Percentiles rank a stretch among this genome's conserved stretches.
These are phyloP conservation scores for Solanum rostratum DNA, from an alignment of 257 asterid species.

Conservation along the genomic window DNA sequence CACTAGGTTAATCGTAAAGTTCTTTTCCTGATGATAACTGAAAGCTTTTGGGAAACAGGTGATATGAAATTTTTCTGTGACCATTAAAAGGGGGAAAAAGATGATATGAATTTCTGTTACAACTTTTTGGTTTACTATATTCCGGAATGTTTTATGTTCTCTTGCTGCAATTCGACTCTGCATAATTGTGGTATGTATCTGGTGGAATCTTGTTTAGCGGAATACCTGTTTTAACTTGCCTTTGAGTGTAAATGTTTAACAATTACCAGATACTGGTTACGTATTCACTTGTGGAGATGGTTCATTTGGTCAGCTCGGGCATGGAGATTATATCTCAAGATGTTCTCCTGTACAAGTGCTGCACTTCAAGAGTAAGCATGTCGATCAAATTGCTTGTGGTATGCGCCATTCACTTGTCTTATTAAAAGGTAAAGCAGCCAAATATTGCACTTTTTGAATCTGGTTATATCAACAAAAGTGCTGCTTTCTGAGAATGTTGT, in stretches of 20 bases:
- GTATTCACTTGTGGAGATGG: conserved; percentile 94
- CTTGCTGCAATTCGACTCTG: not conserved
- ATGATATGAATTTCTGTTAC: not conserved
- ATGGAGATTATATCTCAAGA: conserved; percentile 44
- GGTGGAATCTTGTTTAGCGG: not conserved
- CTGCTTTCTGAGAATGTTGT: not conserved
- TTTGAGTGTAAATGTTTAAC: not conserved
- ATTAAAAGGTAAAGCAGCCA: conserved; percentile 44
- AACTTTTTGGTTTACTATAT: not conserved
- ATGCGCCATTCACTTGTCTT: conserved; percentile 83
- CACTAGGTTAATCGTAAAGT: not conserved
- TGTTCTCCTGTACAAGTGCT: conserved; percentile 39
- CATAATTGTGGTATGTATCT: not conserved
- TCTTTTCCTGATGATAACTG: not conserved
- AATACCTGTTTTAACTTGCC: not conserved
- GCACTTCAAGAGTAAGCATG: conserved; percentile 34
- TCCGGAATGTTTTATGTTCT: not conserved
- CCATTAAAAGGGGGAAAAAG: not conserved
- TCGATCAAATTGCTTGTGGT: conserved; percentile 76
- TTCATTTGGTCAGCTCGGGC: conserved; percentile 86
- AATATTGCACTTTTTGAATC: not conserved
- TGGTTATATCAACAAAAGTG: not conserved
- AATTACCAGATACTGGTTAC: conserved; percentile 44
- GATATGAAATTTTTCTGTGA: not conserved
- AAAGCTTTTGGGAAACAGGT: not conserved